Percentiles rank a stretch among this genome's conserved stretches.
These are phyloP conservation scores for Claviceps purpurea DNA, from an alignment of 2,329 filamentous ascomycete genomes.

Conservation along the genomic window DNA sequence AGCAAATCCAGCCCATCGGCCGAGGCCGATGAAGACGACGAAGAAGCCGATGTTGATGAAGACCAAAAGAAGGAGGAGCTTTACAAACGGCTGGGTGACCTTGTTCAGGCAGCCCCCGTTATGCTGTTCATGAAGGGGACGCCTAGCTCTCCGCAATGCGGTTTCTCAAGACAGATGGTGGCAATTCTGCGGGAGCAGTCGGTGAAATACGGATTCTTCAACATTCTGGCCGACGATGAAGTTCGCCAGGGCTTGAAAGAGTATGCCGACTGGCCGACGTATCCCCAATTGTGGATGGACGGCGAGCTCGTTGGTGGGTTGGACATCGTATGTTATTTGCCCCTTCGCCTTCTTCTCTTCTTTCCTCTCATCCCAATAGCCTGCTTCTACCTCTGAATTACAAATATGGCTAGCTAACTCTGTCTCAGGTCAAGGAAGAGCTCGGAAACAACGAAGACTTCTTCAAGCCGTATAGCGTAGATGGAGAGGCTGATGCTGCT, in stretches of 20 bases:
- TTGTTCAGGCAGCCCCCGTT: constrained; percentile 90
- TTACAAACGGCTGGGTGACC: constrained; percentile 62
- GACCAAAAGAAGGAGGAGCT: constrained; percentile 69
- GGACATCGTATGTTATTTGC: constrained; percentile 67
- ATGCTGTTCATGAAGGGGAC: constrained; percentile 99
- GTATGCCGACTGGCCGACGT: constrained; percentile 97
- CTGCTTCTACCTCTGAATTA: not conserved
- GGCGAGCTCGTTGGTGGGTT: constrained; percentile 86
- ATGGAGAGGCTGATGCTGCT: constrained; percentile 25
- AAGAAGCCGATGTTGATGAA: constrained; percentile 27
- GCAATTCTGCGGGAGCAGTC: constrained; percentile 74
- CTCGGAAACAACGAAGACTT: constrained; percentile 73
- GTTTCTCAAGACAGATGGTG: constrained; percentile 86
- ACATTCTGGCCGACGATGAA: constrained; percentile 94
- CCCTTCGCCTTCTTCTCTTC: no score
- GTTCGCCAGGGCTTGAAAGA: constrained; percentile 93
- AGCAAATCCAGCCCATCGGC: constrained; percentile 23
- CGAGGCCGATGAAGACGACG: constrained; percentile 28
- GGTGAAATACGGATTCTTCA: constrained; percentile 97
- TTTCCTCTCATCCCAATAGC: not conserved
- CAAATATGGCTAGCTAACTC: not conserved
- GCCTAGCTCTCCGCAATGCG: constrained; percentile 73
- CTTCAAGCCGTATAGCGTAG: constrained; percentile 57
- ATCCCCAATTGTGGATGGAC: constrained; percentile 83
- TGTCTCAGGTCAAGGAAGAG: constrained; percentile 78